phyloP scores from a whole-genome alignment of 192 early-diverging fungal genomes.

The Backusella tuberculispora region DNA sequence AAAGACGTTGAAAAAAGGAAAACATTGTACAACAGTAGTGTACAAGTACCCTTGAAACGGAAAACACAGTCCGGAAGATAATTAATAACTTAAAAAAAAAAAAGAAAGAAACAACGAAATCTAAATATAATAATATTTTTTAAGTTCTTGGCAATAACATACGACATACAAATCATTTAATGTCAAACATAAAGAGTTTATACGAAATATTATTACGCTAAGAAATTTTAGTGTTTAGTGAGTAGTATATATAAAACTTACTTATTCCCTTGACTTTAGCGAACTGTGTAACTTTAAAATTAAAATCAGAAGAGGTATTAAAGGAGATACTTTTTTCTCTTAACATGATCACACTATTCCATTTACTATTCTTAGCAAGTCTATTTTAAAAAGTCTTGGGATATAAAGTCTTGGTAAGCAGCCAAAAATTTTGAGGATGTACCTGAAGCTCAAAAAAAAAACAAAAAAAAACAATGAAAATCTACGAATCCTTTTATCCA shows the following conservation, averaged over 20 bases:
- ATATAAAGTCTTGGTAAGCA: not conserved
- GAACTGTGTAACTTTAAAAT: no score
- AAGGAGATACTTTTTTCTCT: no score
- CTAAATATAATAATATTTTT: not conserved
- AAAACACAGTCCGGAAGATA: slow-evolving; percentile 12
- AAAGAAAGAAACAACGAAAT: not conserved
- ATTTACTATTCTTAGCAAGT: not conserved
- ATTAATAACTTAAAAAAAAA: slow-evolving; percentile 11
- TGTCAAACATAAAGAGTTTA: no score
- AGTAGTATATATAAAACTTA: no score
- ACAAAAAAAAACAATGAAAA: not conserved
- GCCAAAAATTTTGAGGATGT: not conserved
- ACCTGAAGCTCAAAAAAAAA: not conserved
- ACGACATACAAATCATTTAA: no score
- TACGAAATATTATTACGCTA: no score
- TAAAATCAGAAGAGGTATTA: no score
- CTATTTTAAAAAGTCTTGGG: not conserved
- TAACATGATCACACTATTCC: no score
- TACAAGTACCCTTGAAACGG: slow-evolving; percentile 11
- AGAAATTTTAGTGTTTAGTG: no score
- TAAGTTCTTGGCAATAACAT: not conserved
- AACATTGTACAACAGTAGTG: not conserved
- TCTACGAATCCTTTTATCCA: slow-evolving; percentile 16
- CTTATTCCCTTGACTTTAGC: no score
- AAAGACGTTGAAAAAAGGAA: not conserved